Evolutionary conservation across 139 green algal species (phyloP).

Genomic region (Chlorella sp.): DNA sequence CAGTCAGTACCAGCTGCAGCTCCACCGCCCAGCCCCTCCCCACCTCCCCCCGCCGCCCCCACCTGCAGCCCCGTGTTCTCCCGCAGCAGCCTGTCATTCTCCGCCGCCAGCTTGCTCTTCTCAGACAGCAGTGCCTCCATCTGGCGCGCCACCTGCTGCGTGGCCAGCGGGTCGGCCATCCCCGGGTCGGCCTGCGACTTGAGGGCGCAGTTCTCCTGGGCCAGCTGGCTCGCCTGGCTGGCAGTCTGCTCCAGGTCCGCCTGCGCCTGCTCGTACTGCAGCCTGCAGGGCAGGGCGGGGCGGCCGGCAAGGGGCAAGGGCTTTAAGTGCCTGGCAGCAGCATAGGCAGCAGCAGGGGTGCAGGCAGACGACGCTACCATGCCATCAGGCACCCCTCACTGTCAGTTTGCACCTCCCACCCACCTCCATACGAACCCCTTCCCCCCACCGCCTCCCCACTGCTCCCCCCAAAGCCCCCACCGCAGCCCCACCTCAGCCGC

Average conservation of each 20-base stretch:
- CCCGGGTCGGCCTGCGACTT: conserved; percentile 13
- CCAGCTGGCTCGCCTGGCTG: conserved; percentile 19
- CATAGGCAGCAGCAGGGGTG: no score
- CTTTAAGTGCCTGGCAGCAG: not conserved
- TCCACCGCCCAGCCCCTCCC: not conserved
- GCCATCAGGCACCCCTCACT: not conserved
- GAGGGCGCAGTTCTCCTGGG: conserved; percentile 25
- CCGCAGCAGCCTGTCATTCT: conserved; percentile 61
- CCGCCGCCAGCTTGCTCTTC: conserved; percentile 58
- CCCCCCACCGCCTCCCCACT: not conserved
- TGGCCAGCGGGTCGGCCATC: conserved; percentile 13
- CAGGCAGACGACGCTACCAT: not conserved
- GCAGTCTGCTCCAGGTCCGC: conserved; percentile 15
- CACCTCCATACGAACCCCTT: not conserved
- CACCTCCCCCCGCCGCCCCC: not conserved
- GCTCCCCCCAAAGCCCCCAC: not conserved
- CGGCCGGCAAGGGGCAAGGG: not conserved
- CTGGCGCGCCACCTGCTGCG: conserved; percentile 44
- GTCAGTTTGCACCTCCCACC: not conserved
- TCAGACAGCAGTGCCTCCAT: conserved; percentile 63
- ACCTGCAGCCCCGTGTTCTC: conserved; percentile 66
- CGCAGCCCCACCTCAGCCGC: conserved; percentile 9
- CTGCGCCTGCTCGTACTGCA: conserved; percentile 35
- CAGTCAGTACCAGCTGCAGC: not conserved
- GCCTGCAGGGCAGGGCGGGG: conserved; percentile 1